Percentiles rank a stretch among this genome's conserved stretches.
Conservation (phyloP, 176 grass and related monocot species). For the Coix lacrymajobi region DNA sequence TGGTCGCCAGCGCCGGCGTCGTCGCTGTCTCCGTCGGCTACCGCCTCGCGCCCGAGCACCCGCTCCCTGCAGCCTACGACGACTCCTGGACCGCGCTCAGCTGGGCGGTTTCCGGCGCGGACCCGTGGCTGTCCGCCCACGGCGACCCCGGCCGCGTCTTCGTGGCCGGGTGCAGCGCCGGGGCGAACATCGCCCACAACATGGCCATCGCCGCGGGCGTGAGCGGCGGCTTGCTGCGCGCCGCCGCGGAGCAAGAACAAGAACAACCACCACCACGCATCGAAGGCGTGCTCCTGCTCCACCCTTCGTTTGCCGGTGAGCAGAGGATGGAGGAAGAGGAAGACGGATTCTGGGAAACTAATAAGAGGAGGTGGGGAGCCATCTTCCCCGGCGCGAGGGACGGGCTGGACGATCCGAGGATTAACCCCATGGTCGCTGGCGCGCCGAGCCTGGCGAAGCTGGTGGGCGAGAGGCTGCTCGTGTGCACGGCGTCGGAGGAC, state of each 20-base stretch:
- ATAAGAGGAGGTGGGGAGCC: slow-evolving; percentile 18
- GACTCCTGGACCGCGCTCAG: slow-evolving; percentile 52
- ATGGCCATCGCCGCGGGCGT: slow-evolving; percentile 25
- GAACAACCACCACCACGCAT: background rate
- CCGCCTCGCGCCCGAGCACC: slow-evolving; percentile 65
- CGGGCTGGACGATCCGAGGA: slow-evolving; percentile 40
- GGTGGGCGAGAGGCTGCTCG: slow-evolving; percentile 15
- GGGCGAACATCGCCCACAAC: slow-evolving; percentile 56
- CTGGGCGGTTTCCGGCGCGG: slow-evolving; percentile 35
- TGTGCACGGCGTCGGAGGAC: slow-evolving; percentile 37
- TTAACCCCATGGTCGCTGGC: slow-evolving; percentile 43
- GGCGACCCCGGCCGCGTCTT: slow-evolving; percentile 47
- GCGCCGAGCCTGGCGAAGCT: slow-evolving; percentile 31
- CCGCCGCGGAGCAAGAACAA: background rate
- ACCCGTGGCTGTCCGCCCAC: slow-evolving; percentile 49
- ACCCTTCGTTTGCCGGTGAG: slow-evolving; percentile 36
- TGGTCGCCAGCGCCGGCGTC: slow-evolving; percentile 18
- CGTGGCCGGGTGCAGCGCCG: slow-evolving; percentile 60
- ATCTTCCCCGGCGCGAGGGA: slow-evolving; percentile 27
- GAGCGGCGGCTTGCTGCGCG: background rate
- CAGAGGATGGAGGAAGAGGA: background rate
- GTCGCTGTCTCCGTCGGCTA: slow-evolving; percentile 56
- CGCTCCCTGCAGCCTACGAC: slow-evolving; percentile 50
- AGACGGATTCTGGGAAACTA: background rate
- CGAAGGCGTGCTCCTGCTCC: slow-evolving; percentile 22